A percentile compares a stretch with the other conserved stretches of the same genome.
Evolutionary conservation across 1,284 basidiomycete species (phyloP).

Genomic region (Apiotrichum mycotoxinovorans): DNA sequence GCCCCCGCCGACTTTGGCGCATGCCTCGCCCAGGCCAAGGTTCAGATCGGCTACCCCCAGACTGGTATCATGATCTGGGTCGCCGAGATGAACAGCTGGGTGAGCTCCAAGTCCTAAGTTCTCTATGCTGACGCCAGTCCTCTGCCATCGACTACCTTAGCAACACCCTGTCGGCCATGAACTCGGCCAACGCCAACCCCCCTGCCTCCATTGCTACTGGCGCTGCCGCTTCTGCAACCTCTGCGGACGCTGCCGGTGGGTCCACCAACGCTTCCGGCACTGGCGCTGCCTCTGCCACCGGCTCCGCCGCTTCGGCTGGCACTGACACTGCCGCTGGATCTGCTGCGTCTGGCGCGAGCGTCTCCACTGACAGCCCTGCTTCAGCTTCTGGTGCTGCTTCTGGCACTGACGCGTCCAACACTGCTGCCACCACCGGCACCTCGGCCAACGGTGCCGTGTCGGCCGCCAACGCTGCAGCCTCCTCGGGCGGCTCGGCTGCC

Average conservation of each 20-base stretch:
- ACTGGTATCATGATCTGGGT: slow-evolving; percentile 23
- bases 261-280: neutral
- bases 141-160: slow-evolving; percentile 13
- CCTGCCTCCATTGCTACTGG: neutral
- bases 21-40: slow-evolving; percentile 15
- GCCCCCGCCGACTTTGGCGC: slow-evolving; percentile 9
- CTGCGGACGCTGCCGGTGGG: neutral
- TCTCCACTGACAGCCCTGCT: neutral
- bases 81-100: slow-evolving; percentile 14
- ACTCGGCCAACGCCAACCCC: neutral
- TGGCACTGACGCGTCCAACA: neutral
- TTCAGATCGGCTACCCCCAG: slow-evolving; percentile 5
- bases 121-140: neutral
- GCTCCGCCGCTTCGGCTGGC: neutral
- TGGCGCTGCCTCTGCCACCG: neutral
- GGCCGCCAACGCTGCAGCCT: neutral
- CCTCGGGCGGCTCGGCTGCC: neutral
- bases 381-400: neutral
- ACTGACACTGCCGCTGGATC: neutral
- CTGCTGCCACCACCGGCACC: neutral
- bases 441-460: too few relatives aligned
- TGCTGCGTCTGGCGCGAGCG: neutral
- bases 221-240: neutral
- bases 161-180: slow-evolving; percentile 2
- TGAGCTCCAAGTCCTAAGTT: neutral